Evolutionary conservation across 108 stramenopile genomes (phyloP), one percentile per base, ranked within the genome.

Genomic region (Cyclotella kingstonii): DNA sequence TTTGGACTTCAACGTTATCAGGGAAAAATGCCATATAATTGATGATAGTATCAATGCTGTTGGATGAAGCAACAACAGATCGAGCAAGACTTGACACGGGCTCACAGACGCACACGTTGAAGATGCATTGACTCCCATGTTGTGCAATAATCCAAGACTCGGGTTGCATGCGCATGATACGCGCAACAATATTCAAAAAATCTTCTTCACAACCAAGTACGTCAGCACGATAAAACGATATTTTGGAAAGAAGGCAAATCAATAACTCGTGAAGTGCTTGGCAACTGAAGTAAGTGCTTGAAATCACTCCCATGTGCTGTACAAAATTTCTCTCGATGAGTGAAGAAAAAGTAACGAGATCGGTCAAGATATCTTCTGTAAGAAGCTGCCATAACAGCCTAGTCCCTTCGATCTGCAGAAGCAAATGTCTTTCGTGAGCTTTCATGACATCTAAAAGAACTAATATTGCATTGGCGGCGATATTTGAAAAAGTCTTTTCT

Each of bases 311-410:
- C 11, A 60, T 27, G 18, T 51, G 45, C 8, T 30, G 18, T 23
- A 73, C 44, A 39, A 58, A 47, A 25, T 43, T 18, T 7, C 29
- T 30, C 14, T 26, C 43, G 34, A 65, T 29, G 6, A 31, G 17
- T 25, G 33, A 18, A 35, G 21, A 23, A 54, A 40, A 41, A 28
- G 41, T 7, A 14, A 58, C 59, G 5, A 44, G 25, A 26, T 54
- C 52, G 5, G 31, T 12, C 12, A 60, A 46, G 25, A 17, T 27
- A 39, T 54, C 44, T 9, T 34, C 22, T 0, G 56, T 15, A 19
- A 59, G 54, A 21, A 60, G 26, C 22, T 60, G 64, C 38, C 63
- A 73, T 28, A 73, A 49, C 27, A 73, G 45, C 25, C 52, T 56
- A 25, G 28, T 57, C 15, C 72, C 72, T 7, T 51, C 45, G 19